phyloP scores from a whole-genome alignment of 1,139 yeast species.

The Pichia sp. region DNA sequence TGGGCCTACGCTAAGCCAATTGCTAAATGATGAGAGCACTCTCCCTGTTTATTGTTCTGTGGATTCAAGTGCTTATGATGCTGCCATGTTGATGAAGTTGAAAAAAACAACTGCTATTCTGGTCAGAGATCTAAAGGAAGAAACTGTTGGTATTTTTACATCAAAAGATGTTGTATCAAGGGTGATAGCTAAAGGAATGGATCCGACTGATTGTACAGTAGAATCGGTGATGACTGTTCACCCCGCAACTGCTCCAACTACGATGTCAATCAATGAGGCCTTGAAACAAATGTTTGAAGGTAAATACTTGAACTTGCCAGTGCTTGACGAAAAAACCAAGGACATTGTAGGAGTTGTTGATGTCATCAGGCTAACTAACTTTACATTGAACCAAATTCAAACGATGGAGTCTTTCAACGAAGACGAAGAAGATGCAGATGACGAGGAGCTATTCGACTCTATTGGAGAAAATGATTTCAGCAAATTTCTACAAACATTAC shows the following conservation, averaged over 20 bases:
- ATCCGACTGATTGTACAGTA: constrained; percentile 73
- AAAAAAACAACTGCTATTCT: constrained; percentile 80
- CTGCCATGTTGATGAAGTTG: constrained; percentile 73
- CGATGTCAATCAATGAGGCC: constrained; percentile 72
- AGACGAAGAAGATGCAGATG: constrained; percentile 29
- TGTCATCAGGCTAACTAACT: constrained; percentile 76
- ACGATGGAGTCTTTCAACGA: constrained; percentile 41
- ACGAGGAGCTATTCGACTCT: constrained; percentile 50
- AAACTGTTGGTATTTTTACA: constrained; percentile 81
- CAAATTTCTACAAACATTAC: constrained; percentile 71
- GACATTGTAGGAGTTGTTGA: constrained; percentile 80
- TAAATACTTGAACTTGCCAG: constrained; percentile 79
- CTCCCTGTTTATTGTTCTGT: constrained; percentile 66
- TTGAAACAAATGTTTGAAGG: constrained; percentile 89
- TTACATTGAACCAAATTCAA: constrained; percentile 72
- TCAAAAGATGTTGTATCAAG: constrained; percentile 84
- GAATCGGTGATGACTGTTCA: constrained; percentile 68
- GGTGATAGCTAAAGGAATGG: constrained; percentile 84
- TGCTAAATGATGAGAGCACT: constrained; percentile 46
- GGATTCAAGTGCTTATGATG: constrained; percentile 71
- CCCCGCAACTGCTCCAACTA: constrained; percentile 69
- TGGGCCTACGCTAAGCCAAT: constrained; percentile 72
- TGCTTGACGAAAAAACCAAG: constrained; percentile 54
- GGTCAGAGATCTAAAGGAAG: constrained; percentile 62
- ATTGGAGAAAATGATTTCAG: constrained; percentile 9